A percentile compares a stretch with the other conserved stretches of the same genome.
Evolutionary conservation across 1,139 yeast species (phyloP).

Genomic region (Lodderomyces parapsilosis): DNA sequence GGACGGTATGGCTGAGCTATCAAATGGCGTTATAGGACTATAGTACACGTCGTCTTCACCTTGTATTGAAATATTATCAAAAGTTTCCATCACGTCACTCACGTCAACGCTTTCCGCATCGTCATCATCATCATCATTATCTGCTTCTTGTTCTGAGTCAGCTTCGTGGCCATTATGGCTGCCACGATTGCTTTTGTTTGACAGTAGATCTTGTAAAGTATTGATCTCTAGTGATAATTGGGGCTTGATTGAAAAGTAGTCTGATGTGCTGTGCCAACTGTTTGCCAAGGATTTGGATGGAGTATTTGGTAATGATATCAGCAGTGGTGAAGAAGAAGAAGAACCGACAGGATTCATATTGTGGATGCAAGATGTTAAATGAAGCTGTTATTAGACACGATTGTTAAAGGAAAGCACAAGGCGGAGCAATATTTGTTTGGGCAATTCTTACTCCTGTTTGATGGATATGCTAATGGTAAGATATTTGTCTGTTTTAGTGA

Average conservation of each 20-base stretch:
- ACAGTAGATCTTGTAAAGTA: neutral
- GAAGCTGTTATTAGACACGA: too few species aligned
- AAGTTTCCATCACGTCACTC: conserved; percentile 4
- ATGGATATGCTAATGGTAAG: too few species aligned
- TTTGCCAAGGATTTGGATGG: neutral
- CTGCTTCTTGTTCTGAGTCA: conserved; percentile 3
- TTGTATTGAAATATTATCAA: conserved; percentile 7
- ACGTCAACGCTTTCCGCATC: conserved; percentile 3
- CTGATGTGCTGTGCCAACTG: conserved; percentile 5
- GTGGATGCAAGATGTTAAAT: neutral
- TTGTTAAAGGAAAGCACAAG: too few species aligned
- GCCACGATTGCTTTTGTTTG: neutral
- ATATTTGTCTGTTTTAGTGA: too few species aligned
- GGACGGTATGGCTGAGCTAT: neutral
- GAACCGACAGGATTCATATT: neutral
- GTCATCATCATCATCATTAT: conserved; percentile 6
- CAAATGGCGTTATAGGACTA: conserved; percentile 15
- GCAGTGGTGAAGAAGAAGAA: neutral
- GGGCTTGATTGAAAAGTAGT: conserved; percentile 15
- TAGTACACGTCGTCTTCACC: conserved; percentile 7
- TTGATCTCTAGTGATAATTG: conserved; percentile 12
- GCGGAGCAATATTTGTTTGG: too few species aligned
- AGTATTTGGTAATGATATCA: conserved; percentile 6
- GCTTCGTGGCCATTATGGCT: neutral
- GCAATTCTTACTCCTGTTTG: too few species aligned